Conservation (phyloP, 441 rosid genomes). For the Rhodomyrtus psidioides region DNA sequence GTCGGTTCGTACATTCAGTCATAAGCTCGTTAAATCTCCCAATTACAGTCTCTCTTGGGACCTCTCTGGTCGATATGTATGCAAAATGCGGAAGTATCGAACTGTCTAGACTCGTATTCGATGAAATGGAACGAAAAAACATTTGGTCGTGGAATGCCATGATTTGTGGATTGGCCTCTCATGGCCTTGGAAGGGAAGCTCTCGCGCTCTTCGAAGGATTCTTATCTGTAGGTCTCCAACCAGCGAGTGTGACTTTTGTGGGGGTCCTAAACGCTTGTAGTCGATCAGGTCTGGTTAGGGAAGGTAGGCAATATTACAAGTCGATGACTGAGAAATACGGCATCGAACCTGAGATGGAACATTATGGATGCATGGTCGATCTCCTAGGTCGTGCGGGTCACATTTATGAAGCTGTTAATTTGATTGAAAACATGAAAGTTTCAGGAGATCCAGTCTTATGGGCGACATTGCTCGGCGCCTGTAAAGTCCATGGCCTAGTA, state of each 20-base stretch:
- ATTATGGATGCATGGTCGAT: constrained; percentile 5
- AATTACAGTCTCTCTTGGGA: not conserved
- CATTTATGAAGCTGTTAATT: not conserved
- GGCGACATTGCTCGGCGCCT: not conserved
- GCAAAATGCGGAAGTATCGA: not conserved
- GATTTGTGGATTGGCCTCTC: not conserved
- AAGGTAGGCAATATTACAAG: not conserved
- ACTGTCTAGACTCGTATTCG: not conserved
- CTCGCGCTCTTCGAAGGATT: not conserved
- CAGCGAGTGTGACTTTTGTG: not conserved
- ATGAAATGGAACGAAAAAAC: not conserved
- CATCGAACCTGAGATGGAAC: not conserved
- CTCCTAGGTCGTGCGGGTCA: constrained; percentile 1
- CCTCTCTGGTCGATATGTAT: constrained; percentile 1
- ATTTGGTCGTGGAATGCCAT: not conserved
- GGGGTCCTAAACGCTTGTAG: not conserved
- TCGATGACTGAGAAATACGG: not conserved
- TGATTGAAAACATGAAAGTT: not conserved
- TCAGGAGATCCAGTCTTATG: not conserved
- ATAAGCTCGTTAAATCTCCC: not conserved
- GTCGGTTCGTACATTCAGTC: not conserved
- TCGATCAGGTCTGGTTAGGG: not conserved
- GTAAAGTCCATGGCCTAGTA: not conserved
- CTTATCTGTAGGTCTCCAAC: not conserved
- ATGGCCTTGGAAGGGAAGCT: not conserved